Percentiles rank a stretch among this genome's conserved stretches.
Conservation (phyloP, 1,284 basidiomycete species). For the Agroathelia rolfsii region DNA sequence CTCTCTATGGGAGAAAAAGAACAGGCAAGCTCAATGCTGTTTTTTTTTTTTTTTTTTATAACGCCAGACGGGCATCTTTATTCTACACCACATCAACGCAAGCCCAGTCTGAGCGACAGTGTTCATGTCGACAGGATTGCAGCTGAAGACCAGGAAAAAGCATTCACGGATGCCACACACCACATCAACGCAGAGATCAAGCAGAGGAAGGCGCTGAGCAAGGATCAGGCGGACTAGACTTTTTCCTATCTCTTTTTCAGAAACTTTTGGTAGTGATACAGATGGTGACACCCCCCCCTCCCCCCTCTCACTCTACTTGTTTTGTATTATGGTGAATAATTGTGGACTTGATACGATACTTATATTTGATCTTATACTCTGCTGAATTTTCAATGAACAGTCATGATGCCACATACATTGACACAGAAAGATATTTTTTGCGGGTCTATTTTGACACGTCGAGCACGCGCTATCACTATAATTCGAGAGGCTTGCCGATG, state of each 20-base stretch:
- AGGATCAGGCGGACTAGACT: no score
- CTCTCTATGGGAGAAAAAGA: no score
- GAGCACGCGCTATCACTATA: slow-evolving; percentile 16
- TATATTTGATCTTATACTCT: slow-evolving; percentile 3
- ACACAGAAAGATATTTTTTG: no score
- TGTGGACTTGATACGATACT: no score
- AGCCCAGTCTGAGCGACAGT: slow-evolving; percentile 50
- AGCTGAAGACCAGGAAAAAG: slow-evolving; percentile 31
- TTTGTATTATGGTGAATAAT: no score
- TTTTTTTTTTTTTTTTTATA: no score
- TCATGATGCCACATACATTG: slow-evolving; percentile 7
- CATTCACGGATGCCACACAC: slow-evolving; percentile 44
- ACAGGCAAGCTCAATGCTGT: no score
- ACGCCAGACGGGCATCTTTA: no score
- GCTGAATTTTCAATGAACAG: slow-evolving; percentile 1
- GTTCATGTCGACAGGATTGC: slow-evolving; percentile 57
- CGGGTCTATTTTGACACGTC: slow-evolving; percentile 7
- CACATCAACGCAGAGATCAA: slow-evolving; percentile 55
- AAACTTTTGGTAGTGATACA: no score
- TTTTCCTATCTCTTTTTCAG: no score
- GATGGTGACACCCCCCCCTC: no score
- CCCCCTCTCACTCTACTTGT: no score
- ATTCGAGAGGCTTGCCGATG: slow-evolving; percentile 35
- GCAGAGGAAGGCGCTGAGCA: slow-evolving; percentile 26
- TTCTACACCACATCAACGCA: slow-evolving; percentile 50